A percentile compares a stretch with the other conserved stretches of the same genome.
Conservation (phyloP, 257 asterid genomes). For the Handroanthus guayacan region DNA sequence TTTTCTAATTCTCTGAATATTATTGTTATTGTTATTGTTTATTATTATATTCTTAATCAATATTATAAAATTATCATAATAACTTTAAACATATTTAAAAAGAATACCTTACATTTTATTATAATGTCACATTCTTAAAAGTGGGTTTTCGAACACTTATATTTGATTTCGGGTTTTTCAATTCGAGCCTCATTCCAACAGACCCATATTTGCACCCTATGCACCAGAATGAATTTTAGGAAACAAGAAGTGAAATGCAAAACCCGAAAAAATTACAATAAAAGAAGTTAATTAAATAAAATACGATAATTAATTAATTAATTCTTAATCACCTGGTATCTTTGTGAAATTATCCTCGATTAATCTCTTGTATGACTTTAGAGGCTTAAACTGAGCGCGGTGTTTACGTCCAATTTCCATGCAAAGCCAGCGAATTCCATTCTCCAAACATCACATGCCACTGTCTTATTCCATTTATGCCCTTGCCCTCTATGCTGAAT, state of each 20-base stretch:
- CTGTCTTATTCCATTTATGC: constrained; percentile 46
- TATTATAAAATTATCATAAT: background rate
- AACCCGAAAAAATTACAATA: too few species aligned
- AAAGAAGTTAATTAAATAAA: too few species aligned
- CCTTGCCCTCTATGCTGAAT: constrained; percentile 35
- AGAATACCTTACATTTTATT: too few species aligned
- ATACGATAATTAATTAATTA: background rate
- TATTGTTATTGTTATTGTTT: background rate
- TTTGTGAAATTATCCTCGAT: background rate
- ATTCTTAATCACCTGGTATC: constrained; percentile 38
- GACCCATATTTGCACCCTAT: background rate
- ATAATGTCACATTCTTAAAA: background rate
- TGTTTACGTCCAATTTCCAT: constrained; percentile 59
- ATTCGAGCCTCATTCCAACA: background rate
- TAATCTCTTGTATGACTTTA: constrained; percentile 10
- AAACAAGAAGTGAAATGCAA: background rate
- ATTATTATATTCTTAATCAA: too few species aligned
- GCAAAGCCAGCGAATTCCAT: constrained; percentile 58
- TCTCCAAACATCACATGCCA: constrained; percentile 60
- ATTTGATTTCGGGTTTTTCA: background rate
- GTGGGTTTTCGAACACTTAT: too few species aligned
- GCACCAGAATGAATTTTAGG: background rate
- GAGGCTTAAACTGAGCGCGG: constrained; percentile 50
- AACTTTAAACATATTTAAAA: too few species aligned
- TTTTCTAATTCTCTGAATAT: background rate